Evolutionary conservation across 2,329 filamentous ascomycete genomes (phyloP), one percentile per base, ranked within the genome.

Genomic region (Nigrospora osmanthi): DNA sequence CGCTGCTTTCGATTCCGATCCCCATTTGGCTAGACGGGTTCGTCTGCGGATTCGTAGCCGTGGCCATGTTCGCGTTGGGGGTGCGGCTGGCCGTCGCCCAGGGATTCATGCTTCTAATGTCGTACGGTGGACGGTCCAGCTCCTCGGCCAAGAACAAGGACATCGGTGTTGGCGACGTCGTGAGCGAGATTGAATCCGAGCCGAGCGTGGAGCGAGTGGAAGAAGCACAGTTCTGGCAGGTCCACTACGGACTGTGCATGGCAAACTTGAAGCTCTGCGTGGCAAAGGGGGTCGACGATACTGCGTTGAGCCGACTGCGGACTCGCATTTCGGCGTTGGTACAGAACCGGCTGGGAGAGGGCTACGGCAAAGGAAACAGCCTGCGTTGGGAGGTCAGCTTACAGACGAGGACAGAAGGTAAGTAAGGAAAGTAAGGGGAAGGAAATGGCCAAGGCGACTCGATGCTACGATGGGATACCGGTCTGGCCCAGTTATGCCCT

Each of bases 221-320:
- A 47, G 90, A 96, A 58, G 91, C 90, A 2, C 83, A 89, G 60
- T 95, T 98, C 65, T 98, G 93, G 93, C 93, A 98, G 69, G 93
- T 96, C 13, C 93, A 98, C 66, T 96, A 97, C 62, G 90, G 91
- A 2, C 73, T 97, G 35, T 95, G 89, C 59, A 95, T 97, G 85
- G 93, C 93, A 10, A 96, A 94, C 60, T 64, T 98, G 53, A 94
- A 89, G 63, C 66, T 98, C 16, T 78, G 83, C 47, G 78, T 95
- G 23, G 62, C 69, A 5, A 71, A 68, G 50, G 84, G 83, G 5
- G 71, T 66, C 38, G 82, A 86, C 37, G 88, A 93, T 49, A 79
- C 84, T 13, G 78, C 83, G 6, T 69, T 94, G 47, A 74, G 75
- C 47, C 85, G 84, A 56, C 66, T 97, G 52, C 79, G 90, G 47